phyloP scores from a whole-genome alignment of 208 protist genomes.

The Leishmania aethiopica region DNA sequence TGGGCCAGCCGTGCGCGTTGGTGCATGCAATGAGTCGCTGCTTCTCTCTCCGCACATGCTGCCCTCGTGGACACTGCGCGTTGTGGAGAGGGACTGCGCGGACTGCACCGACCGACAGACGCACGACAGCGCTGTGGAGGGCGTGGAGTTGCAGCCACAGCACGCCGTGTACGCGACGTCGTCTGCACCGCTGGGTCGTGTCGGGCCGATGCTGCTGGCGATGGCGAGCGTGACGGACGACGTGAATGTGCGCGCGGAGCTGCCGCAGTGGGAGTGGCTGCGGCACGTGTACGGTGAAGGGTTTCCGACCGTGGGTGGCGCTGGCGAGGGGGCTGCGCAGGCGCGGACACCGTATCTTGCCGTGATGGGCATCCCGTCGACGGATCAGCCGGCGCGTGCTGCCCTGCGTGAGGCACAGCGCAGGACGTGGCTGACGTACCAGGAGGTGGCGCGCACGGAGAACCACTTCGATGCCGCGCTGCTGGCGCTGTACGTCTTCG shows the following conservation, averaged over 20 bases:
- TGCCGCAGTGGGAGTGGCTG: conserved; percentile 24
- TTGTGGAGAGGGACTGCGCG: background rate
- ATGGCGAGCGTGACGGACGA: conserved; percentile 37
- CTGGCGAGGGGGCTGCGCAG: background rate
- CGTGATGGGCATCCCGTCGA: conserved; percentile 51
- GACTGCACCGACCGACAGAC: background rate
- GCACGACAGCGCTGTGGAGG: background rate
- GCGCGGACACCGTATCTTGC: conserved; percentile 19
- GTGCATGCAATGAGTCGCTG: background rate
- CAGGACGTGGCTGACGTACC: conserved; percentile 43
- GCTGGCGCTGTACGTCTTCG: conserved; percentile 35
- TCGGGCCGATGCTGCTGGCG: conserved; percentile 35
- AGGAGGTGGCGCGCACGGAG: conserved; percentile 33
- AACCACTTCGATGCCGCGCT: conserved; percentile 39
- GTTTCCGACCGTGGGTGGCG: background rate
- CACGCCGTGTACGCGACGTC: conserved; percentile 16
- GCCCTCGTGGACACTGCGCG: conserved; percentile 21
- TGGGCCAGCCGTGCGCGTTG: background rate
- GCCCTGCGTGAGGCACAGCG: conserved; percentile 41
- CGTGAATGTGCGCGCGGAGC: conserved; percentile 7
- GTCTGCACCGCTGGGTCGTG: conserved; percentile 15
- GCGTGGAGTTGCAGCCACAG: background rate
- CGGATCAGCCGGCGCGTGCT: conserved; percentile 31
- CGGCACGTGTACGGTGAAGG: conserved; percentile 6
- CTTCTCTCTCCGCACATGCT: background rate